A percentile compares a stretch with the other conserved stretches of the same genome.
Evolutionary conservation across 1,284 basidiomycete species (phyloP).

Genomic region (Puccinia horiana): DNA sequence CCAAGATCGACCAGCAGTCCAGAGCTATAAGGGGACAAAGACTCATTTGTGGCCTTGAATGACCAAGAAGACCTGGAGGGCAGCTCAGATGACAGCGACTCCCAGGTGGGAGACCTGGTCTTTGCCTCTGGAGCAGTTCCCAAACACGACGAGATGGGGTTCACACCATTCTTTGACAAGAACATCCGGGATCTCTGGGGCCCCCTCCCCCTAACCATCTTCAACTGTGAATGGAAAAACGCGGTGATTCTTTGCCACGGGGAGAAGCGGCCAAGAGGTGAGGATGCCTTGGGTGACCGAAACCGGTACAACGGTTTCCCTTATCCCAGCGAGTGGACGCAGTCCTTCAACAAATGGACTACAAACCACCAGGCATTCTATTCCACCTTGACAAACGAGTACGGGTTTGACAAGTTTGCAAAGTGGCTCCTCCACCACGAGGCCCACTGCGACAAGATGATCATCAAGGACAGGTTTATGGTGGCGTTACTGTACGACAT

Average conservation of each 20-base stretch:
- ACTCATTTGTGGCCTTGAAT: too few species aligned
- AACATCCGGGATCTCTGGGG: neutral
- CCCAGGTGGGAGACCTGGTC: too few species aligned
- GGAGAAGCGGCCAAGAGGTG: too few species aligned
- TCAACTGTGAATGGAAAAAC: neutral
- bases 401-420: neutral
- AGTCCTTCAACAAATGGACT: neutral
- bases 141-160: too few species aligned
- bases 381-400: neutral
- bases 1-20: too few species aligned
- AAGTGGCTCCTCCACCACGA: neutral
- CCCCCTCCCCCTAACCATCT: neutral
- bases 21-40: too few species aligned
- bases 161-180: neutral
- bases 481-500: conserved; percentile 11
- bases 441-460: neutral
- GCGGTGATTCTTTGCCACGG: neutral
- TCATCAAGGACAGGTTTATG: neutral
- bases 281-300: neutral
- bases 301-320: neutral
- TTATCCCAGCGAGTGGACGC: neutral
- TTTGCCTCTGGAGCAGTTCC: too few species aligned
- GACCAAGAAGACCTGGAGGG: too few species aligned
- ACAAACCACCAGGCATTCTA: neutral
- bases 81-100: too few species aligned